phyloP scores from a whole-genome alignment of 768 basidiomycete genomes.

The Leccinum pellstonianum region DNA sequence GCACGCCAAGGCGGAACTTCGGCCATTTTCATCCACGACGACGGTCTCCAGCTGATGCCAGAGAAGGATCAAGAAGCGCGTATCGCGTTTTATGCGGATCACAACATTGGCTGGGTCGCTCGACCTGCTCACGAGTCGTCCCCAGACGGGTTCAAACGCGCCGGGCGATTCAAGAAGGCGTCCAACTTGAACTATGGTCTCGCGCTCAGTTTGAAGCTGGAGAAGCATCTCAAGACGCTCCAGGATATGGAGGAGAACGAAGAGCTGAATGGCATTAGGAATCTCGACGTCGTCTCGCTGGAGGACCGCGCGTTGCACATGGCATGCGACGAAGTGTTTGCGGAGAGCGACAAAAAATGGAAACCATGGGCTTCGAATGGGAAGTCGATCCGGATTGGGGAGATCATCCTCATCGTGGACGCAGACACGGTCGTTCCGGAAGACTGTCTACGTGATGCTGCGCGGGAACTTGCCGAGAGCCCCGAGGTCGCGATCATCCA shows the following conservation, averaged over 20 bases:
- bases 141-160: slow-evolving; percentile 33
- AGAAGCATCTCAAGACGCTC: slow-evolving; percentile 36
- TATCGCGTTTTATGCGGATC: slow-evolving; percentile 52
- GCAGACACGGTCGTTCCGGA: slow-evolving; percentile 88
- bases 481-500: slow-evolving; percentile 78
- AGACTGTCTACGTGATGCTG: slow-evolving; percentile 90
- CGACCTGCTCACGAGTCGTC: slow-evolving; percentile 44
- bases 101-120: slow-evolving; percentile 61
- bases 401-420: slow-evolving; percentile 80
- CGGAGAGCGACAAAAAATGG: slow-evolving; percentile 56
- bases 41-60: slow-evolving; percentile 53
- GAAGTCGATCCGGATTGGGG: slow-evolving; percentile 71
- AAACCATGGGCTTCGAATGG: slow-evolving; percentile 79
- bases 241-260: slow-evolving; percentile 44
- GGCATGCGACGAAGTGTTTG: slow-evolving; percentile 71
- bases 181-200: slow-evolving; percentile 87
- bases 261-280: slow-evolving; percentile 23
- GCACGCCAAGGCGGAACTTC: slow-evolving; percentile 63
- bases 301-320: slow-evolving; percentile 73
- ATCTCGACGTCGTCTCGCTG: slow-evolving; percentile 44
- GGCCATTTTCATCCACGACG: slow-evolving; percentile 60
- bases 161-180: slow-evolving; percentile 92
- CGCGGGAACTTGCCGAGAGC: slow-evolving; percentile 70
- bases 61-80: slow-evolving; percentile 48
- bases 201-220: slow-evolving; percentile 38